These are phyloP conservation scores for Mollisiaceae sp. DNA, from an alignment of 2,329 filamentous ascomycete species.

Conservation along the genomic window DNA sequence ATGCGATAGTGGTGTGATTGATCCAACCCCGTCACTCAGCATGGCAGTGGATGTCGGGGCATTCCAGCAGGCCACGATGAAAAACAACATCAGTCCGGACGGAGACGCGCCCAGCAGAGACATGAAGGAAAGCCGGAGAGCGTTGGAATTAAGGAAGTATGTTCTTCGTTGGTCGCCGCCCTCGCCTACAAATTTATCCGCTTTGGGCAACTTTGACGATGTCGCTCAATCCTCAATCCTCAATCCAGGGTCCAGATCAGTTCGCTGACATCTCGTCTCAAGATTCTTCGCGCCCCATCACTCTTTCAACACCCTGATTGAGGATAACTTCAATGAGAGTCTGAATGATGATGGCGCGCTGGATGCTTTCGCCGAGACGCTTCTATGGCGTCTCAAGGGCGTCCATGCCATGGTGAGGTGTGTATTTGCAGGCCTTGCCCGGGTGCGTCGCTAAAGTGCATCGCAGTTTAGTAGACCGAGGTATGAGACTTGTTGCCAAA, in stretches of 20 bases:
- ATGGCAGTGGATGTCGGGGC: not conserved
- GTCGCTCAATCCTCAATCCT: not conserved
- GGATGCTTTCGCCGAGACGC: conserved; percentile 50
- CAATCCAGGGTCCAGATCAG: not conserved
- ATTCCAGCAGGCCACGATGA: conserved; percentile 1
- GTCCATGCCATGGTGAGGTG: conserved; percentile 40
- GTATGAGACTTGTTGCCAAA: conserved; percentile 9
- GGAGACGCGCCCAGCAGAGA: conserved; percentile 9
- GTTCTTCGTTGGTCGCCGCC: conserved; percentile 8
- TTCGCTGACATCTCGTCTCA: not conserved
- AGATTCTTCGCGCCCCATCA: conserved; percentile 39
- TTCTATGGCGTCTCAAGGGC: conserved; percentile 49
- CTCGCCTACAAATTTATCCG: too few species aligned
- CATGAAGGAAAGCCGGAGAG: conserved; percentile 33
- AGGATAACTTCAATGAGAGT: conserved; percentile 33
- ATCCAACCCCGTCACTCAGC: not conserved
- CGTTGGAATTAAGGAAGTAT: conserved; percentile 41
- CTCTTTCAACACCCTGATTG: conserved; percentile 11
- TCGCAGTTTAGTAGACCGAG: conserved; percentile 35
- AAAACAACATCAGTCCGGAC: not conserved
- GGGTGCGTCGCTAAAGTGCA: not conserved
- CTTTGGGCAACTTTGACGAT: conserved; percentile 7
- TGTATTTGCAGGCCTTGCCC: not conserved
- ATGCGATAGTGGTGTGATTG: not conserved
- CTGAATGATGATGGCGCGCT: conserved; percentile 42